Evolutionary conservation across 2,329 filamentous ascomycete species (phyloP), one percentile per base, ranked within the genome.

Genomic region (Epicoccum sorghinum): DNA sequence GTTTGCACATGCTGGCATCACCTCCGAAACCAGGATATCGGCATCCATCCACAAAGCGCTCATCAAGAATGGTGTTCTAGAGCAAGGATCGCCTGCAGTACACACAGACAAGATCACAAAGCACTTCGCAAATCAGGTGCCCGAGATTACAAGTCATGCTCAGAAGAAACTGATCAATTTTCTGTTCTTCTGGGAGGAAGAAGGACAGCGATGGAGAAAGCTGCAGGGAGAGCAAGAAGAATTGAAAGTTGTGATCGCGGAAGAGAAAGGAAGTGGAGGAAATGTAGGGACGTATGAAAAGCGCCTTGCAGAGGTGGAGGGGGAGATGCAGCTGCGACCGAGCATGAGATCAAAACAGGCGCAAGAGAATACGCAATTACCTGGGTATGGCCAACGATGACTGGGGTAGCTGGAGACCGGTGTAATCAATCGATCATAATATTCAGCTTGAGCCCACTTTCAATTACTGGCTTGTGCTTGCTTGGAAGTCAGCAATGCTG

Each of bases 111-210:
- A 27, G 1, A 47, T 53, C 12, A 53, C 50, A 9, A 38, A 39
- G 27, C 42, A 47, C 18, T 53, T 47, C 10, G 44, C 50, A 7
- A 47, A 47, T 13, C 50, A 53, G n/a, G 44, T 53, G 3, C 35
- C 50, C 0, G 39, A 29, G 10, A 53, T 53, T 22, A 47, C 50
- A 4, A 53, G 44, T 22, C 44, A 47, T 7, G 44, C 50, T 39
- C 50, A 53, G 33, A 47, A 48, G 27, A 53, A 53, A 32, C 44
- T 53, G 9, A 47, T 53, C 44, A 47, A 47, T 22, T 53, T 53
- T 14, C 14, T 53, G 44, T 53, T 53, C n/a, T 53, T 53, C 27
- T 47, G 50, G 50, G 44, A 48, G 14, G 50, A 53, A 12, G 50
- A 53, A 12, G 38, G 50, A 4, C 45, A 44, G 10, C 44, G 51